Conservation (phyloP, 176 grass and related monocot species). For the Musa beccarii region DNA sequence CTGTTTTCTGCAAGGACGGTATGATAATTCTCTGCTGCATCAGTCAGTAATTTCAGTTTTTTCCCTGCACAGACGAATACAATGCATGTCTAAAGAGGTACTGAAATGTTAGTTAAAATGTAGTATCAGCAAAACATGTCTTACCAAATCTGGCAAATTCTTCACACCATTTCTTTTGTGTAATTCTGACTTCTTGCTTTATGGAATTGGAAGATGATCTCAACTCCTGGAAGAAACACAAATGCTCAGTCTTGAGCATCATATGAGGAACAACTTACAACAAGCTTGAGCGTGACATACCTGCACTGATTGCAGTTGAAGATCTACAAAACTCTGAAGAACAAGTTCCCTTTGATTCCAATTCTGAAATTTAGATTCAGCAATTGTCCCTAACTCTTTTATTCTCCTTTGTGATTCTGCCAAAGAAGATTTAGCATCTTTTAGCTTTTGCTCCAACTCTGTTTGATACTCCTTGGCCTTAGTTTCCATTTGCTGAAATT, state of each 20-base stretch:
- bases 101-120: neutral
- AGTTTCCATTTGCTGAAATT: constrained; percentile 2
- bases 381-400: constrained; percentile 32
- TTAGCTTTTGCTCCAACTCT: constrained; percentile 32
- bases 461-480: constrained; percentile 6
- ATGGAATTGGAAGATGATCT: constrained; percentile 58
- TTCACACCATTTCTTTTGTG: constrained; percentile 51
- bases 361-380: constrained; percentile 34
- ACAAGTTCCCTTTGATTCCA: constrained; percentile 32
- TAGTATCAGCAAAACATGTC: neutral
- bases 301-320: constrained; percentile 40
- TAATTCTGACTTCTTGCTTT: constrained; percentile 45
- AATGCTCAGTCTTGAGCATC: constrained; percentile 10
- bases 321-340: constrained; percentile 26
- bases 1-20: constrained; percentile 6
- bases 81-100: neutral
- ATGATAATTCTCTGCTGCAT: constrained; percentile 8
- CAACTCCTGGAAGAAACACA: constrained; percentile 44
- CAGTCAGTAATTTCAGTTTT: neutral
- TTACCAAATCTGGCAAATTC: constrained; percentile 49
- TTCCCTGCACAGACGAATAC: neutral
- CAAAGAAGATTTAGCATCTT: constrained; percentile 32
- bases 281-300: constrained; percentile 27
- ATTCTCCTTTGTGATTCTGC: constrained; percentile 33
- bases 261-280: constrained; percentile 2